Conservation (phyloP, 2,329 filamentous ascomycete genomes). For the Triangularia verruculosa region DNA sequence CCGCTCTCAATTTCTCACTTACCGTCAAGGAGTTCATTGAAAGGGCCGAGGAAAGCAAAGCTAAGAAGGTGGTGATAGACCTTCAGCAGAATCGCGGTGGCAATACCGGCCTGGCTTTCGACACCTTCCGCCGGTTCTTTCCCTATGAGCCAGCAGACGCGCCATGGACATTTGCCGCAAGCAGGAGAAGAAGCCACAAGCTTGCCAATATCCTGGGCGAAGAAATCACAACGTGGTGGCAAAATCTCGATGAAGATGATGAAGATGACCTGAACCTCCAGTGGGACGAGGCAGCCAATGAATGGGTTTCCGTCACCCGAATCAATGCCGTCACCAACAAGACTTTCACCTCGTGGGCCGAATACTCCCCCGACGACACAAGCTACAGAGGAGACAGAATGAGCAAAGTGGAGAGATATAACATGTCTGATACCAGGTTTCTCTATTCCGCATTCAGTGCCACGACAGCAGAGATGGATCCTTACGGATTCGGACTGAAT, state of each 20-base stretch:
- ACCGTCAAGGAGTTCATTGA: slow-evolving; percentile 32
- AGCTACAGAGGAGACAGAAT: slow-evolving; percentile 19
- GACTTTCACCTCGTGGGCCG: slow-evolving; percentile 27
- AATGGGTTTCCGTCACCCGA: slow-evolving; percentile 26
- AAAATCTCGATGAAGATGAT: slow-evolving; percentile 1
- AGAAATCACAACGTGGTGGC: background rate
- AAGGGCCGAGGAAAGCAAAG: slow-evolving; percentile 1
- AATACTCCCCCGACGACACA: slow-evolving; percentile 19
- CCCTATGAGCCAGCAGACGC: slow-evolving; percentile 15
- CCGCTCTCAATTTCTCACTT: slow-evolving; percentile 31
- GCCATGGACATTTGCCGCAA: slow-evolving; percentile 23
- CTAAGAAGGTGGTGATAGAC: slow-evolving; percentile 26
- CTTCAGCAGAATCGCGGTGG: slow-evolving; percentile 27
- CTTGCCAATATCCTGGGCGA: slow-evolving; percentile 22
- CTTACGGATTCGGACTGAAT: slow-evolving; percentile 16
- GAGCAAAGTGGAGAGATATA: slow-evolving; percentile 22
- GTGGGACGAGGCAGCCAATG: slow-evolving; percentile 15
- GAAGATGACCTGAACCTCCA: background rate
- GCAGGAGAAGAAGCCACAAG: slow-evolving; percentile 22
- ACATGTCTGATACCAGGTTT: slow-evolving; percentile 20
- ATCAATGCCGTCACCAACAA: slow-evolving; percentile 25
- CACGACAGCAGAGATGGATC: slow-evolving; percentile 1
- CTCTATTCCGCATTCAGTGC: slow-evolving; percentile 17
- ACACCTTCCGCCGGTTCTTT: slow-evolving; percentile 26
- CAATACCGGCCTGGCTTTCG: slow-evolving; percentile 19